A percentile compares a stretch with the other conserved stretches of the same genome.
Conservation (phyloP, 23 red algal genomes). For the Cyanidioschyzon merolae region DNA sequence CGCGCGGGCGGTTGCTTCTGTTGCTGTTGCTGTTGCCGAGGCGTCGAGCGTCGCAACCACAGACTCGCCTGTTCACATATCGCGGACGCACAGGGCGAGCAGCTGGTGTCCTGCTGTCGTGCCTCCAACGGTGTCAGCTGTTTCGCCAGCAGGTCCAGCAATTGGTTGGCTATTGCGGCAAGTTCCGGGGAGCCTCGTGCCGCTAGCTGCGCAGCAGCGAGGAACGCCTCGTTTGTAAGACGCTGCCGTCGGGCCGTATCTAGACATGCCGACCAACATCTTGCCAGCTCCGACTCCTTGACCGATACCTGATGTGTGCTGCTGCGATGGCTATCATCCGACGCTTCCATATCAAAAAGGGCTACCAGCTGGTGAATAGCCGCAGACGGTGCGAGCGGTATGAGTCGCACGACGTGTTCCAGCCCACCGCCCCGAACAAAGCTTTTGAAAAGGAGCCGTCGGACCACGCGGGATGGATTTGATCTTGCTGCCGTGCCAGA, state of each 20-base stretch:
- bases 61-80: not conserved
- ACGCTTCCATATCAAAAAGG: not conserved
- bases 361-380: not conserved
- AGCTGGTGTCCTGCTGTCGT: not conserved
- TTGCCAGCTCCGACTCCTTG: too few species aligned
- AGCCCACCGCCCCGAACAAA: not conserved
- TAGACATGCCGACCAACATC: too few species aligned
- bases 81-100: not conserved
- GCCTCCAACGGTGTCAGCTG: not conserved
- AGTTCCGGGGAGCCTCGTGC: not conserved
- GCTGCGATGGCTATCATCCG: not conserved
- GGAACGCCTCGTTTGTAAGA: not conserved
- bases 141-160: not conserved
- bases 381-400: not conserved
- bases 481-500: not conserved
- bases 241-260: not conserved
- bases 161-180: not conserved
- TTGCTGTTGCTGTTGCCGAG: too few species aligned
- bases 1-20: too few species aligned
- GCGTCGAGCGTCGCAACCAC: too few species aligned
- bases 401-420: not conserved
- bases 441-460: not conserved
- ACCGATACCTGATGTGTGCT: not conserved
- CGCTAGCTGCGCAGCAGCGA: not conserved
- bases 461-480: not conserved